Conservation (phyloP, 2,329 filamentous ascomycete species). For the Neofusicoccum umdonicola region DNA sequence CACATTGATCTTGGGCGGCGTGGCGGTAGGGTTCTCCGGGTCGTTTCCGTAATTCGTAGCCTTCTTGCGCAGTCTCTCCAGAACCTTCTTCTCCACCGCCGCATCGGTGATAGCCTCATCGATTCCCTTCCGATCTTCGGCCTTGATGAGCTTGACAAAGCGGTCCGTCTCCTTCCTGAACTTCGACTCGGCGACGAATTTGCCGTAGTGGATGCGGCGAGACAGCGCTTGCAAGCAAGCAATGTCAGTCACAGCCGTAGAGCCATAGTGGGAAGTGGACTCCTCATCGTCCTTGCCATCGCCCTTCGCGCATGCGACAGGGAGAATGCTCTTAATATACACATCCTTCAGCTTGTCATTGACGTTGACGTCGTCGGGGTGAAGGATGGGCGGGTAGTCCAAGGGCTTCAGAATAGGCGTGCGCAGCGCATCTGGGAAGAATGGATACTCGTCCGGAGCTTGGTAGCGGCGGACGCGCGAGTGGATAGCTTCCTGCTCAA, state of each 20-base stretch:
- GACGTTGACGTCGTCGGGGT: conserved; percentile 85
- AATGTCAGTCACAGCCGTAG: conserved; percentile 86
- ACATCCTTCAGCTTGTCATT: conserved; percentile 82
- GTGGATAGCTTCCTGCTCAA: conserved; percentile 85
- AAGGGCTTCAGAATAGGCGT: conserved; percentile 82
- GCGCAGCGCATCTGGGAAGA: conserved; percentile 81
- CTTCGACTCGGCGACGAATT: conserved; percentile 96
- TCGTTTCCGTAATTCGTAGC: conserved; percentile 92
- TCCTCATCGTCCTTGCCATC: conserved; percentile 78
- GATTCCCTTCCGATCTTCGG: conserved; percentile 75
- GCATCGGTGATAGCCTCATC: conserved; percentile 87
- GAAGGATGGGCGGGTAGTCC: conserved; percentile 82
- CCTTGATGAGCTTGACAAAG: conserved; percentile 80
- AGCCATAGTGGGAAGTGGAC: conserved; percentile 91
- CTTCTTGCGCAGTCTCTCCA: conserved; percentile 83
- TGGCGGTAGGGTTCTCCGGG: conserved; percentile 62
- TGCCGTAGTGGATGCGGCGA: conserved; percentile 92
- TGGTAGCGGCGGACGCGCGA: conserved; percentile 93
- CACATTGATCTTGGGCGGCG: conserved; percentile 79
- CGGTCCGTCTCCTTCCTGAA: conserved; percentile 78
- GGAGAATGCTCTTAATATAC: conserved; percentile 81
- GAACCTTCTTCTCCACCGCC: conserved; percentile 84
- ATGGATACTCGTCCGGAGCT: conserved; percentile 94
- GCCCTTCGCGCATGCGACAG: conserved; percentile 75
- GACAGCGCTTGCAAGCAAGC: conserved; percentile 85